These are phyloP conservation scores for Neltuma alba DNA, from an alignment of 306 rosid genomes.

Conservation along the genomic window DNA sequence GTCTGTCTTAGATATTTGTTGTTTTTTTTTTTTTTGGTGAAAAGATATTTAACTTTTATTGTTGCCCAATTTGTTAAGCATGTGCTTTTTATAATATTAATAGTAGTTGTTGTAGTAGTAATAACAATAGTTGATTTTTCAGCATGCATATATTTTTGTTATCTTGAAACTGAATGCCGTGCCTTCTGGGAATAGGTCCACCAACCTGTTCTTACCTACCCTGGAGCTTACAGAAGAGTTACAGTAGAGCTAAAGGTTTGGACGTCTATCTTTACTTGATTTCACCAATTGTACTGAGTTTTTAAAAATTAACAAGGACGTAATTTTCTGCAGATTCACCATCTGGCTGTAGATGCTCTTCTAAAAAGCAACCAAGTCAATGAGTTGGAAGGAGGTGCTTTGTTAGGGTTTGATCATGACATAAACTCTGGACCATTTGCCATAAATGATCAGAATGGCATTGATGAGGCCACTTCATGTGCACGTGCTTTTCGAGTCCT, in stretches of 20 bases:
- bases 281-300: slow-evolving; percentile 21
- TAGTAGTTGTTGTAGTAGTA: not conserved
- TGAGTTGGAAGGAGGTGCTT: slow-evolving; percentile 98
- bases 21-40: too few relatives aligned
- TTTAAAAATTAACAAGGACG: not conserved
- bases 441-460: slow-evolving; percentile 55
- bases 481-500: slow-evolving; percentile 81
- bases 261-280: slow-evolving; percentile 20
- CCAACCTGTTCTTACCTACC: slow-evolving; percentile 66
- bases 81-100: not conserved
- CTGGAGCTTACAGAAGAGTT: slow-evolving; percentile 95
- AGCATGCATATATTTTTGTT: slow-evolving; percentile 25
- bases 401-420: slow-evolving; percentile 80
- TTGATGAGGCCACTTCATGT: slow-evolving; percentile 82
- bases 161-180: slow-evolving; percentile 36
- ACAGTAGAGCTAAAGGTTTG: slow-evolving; percentile 90
- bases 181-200: slow-evolving; percentile 64
- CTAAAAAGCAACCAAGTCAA: slow-evolving; percentile 86
- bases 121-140: slow-evolving; percentile 15
- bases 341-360: slow-evolving; percentile 88
- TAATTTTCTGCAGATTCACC: slow-evolving; percentile 68
- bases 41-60: slow-evolving; percentile 22
- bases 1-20: slow-evolving; percentile 51
- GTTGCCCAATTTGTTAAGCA: slow-evolving; percentile 17
- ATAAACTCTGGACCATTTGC: slow-evolving; percentile 58